Evolutionary conservation across 1,284 basidiomycete species (phyloP).

Genomic region (Ganoderma resinaceum): DNA sequence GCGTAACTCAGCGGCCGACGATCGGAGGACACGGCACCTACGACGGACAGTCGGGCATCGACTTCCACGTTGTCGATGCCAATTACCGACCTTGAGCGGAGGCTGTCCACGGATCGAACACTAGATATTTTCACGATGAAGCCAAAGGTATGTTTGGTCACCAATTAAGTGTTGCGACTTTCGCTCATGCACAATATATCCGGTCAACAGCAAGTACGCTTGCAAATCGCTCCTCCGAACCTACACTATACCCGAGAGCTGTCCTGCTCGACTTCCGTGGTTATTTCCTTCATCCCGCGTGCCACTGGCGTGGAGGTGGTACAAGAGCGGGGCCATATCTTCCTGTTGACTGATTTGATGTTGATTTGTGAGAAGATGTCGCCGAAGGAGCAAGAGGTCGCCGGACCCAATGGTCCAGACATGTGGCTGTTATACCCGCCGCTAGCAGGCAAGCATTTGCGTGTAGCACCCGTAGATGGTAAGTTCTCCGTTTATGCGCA

Average conservation of each 20-base stretch:
- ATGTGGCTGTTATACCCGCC: conserved; percentile 97
- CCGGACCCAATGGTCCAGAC: conserved; percentile 70
- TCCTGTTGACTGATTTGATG: conserved; percentile 93
- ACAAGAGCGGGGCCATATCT: conserved; percentile 84
- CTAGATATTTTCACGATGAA: conserved; percentile 97
- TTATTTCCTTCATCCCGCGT: conserved; percentile 81
- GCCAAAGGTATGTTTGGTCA: conserved; percentile 77
- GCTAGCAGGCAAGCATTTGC: conserved; percentile 92
- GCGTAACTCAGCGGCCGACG: conserved; percentile 53
- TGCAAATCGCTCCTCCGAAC: conserved; percentile 88
- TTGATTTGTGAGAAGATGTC: conserved; percentile 87
- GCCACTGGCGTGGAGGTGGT: conserved; percentile 78
- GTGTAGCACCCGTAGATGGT: conserved; percentile 67
- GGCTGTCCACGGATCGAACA: conserved; percentile 81
- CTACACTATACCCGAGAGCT: conserved; percentile 86
- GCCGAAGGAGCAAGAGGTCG: conserved; percentile 60
- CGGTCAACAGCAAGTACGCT: conserved; percentile 75
- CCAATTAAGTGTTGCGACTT: neutral
- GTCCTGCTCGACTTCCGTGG: conserved; percentile 77
- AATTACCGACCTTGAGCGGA: conserved; percentile 80
- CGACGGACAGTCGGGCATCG: conserved; percentile 59
- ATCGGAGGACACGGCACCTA: conserved; percentile 65
- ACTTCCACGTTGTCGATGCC: conserved; percentile 60
- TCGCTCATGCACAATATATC: neutral
- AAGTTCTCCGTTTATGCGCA: conserved; percentile 29